Evolutionary conservation across 805 yeast genomes (phyloP), one percentile per base, ranked within the genome.

Genomic region (Naumovozyma dairenensis): DNA sequence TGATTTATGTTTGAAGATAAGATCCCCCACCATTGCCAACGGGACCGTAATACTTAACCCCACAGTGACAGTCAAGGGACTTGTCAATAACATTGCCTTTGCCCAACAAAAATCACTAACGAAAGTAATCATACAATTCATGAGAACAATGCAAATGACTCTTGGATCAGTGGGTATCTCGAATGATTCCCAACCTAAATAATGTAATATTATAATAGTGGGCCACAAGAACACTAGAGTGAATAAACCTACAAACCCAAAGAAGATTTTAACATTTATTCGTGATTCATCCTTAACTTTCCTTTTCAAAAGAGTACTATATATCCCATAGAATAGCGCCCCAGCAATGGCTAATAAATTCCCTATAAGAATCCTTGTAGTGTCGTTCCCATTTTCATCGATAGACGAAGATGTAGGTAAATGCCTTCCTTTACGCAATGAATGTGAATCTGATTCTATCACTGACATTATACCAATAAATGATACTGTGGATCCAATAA

Each of bases 41-140:
- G 98, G 98, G 14, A 92, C 92, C 0, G 97, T 89, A 39, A 87
- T 73, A 15, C 94, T 80, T 20, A 92, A 65, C 0, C 98, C 98
- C 8, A 92, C 94, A 0, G 98, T 92, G 3, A 89, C 97, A 0
- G 95, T 87, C 44, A 92, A 65, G 2, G 98, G 98, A 28, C 92
- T 80, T 1, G 98, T 92, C 50, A 92, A 63, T 21, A 92, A 67
- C 74, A 87, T 92, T 0, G 97, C 94, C 42, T 84, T 75, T 21
- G 94, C 95, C 98, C 98, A 92, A 49, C 93, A 77, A 47, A 80
- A 86, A 55, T 92, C 98, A 25, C 94, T 80, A 12, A 87, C 59
- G 45, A 92, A 79, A 1, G 96, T 85, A 27, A 85, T 75, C 22
- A 73, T 49, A 38, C 87, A 81, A 55, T 92, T 92, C 30, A 74